Base-by-base conservation (phyloP, 805 yeast species). In the Scheffersomyces amazonensis region DNA sequence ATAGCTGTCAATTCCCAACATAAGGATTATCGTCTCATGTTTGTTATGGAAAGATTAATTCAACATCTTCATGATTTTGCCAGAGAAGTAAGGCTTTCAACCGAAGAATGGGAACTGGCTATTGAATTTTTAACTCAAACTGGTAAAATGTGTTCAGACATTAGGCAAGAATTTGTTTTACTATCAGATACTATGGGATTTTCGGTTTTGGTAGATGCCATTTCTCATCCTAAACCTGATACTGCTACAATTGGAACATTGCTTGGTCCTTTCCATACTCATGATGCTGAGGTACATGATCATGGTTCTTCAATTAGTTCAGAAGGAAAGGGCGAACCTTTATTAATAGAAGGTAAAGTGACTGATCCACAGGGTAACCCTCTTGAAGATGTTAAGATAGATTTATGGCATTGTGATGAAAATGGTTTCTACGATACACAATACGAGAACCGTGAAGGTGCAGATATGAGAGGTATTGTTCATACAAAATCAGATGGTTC, bases 191-290 rank as follows among this genome's bases (percentile, higher is more conserved):
- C 49, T 7, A 40, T 50, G 32, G 56, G 54, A 2, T 32, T 51
- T 23, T 48, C 53, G 1, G 54, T 51, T 12, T 40, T 51, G 25
- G 56, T 51, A 12, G 56, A 51, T 29, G 41, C 44, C 12, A 31
- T 51, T 13, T 48, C 53, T 10, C 48, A 51, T 32, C 56, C 56
- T 12, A 51, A 51, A 34, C 56, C 56, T n/a, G 32, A 37, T 11
- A 31, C 33, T 16, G 56, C 56, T 15, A 51, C 56, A 11, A 34
- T 47, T 18, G 56, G 56, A 8, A 51, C 56, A 11, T 39, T 51
- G 27, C 40, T 51, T 32, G 54, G 56, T 5, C 56, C 56, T 29
- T 51, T 51, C 40, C 56, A 51, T 29, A 51, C 56, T 5, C 56
- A 51, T 35, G 54, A 50, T 39, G 56, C 54, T 27, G 49, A 37